Percentiles rank a stretch among this genome's conserved stretches.
phyloP scores from a whole-genome alignment of 805 yeast genomes.

The Candida germanica region DNA sequence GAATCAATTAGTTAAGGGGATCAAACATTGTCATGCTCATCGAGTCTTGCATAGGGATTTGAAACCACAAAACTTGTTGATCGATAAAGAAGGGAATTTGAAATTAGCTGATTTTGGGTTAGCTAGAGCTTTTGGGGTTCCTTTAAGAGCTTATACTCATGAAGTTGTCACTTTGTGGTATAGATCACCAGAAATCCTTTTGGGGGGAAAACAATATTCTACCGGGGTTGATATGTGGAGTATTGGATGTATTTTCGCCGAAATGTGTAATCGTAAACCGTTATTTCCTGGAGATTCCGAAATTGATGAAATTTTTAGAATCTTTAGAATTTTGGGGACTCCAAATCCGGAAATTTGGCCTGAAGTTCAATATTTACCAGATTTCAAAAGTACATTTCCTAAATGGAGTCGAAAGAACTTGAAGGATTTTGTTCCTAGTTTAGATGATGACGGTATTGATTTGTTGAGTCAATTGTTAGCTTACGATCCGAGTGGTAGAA shows the following conservation, averaged over 20 bases:
- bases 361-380: constrained; percentile 85
- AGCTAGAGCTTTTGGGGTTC: constrained; percentile 97
- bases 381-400: constrained; percentile 90
- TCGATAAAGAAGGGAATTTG: constrained; percentile 92
- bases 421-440: constrained; percentile 67
- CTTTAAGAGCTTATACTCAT: constrained; percentile 93
- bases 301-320: constrained; percentile 93
- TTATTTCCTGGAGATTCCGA: constrained; percentile 97
- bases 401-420: constrained; percentile 79
- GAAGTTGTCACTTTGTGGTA: constrained; percentile 99
- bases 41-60: constrained; percentile 92
- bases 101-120: constrained; percentile 81
- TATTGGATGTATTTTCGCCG: constrained; percentile 95
- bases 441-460: constrained; percentile 83
- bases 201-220: constrained; percentile 95
- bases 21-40: constrained; percentile 90
- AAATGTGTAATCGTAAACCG: constrained; percentile 94
- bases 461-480: constrained; percentile 73
- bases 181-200: constrained; percentile 90
- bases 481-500: constrained; percentile 90
- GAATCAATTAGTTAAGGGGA: constrained; percentile 88
- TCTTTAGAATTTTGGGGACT: constrained; percentile 89
- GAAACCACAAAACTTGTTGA: constrained; percentile 93
- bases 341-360: constrained; percentile 96
- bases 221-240: constrained; percentile 99